These are phyloP conservation scores for Magnolia changhungtana DNA, from an alignment of 164 flowering plant genomes.

Conservation along the genomic window DNA sequence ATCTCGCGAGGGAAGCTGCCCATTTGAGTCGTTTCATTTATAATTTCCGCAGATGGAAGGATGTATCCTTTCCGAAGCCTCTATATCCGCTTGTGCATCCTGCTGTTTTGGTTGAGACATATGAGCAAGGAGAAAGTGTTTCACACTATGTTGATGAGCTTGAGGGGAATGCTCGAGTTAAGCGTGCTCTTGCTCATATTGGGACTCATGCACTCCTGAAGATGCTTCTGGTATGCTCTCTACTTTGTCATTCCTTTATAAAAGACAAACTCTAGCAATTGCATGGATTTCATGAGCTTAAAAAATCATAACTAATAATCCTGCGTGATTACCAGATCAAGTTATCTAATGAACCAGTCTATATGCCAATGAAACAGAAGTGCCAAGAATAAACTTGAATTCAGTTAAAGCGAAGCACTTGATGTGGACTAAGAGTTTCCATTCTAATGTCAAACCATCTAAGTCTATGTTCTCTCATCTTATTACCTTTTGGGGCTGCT, in stretches of 20 bases:
- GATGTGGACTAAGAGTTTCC: no score
- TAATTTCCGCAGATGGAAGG: constrained; percentile 77
- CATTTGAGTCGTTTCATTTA: constrained; percentile 82
- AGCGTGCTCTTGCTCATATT: constrained; percentile 73
- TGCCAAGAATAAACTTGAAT: no score
- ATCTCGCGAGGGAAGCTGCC: constrained; percentile 89
- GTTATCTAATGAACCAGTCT: background rate
- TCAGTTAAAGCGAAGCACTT: no score
- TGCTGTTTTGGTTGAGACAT: constrained; percentile 82
- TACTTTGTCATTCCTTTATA: background rate
- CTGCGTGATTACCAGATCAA: background rate
- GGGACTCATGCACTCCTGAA: constrained; percentile 90
- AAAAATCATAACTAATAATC: background rate
- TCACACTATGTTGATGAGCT: constrained; percentile 68
- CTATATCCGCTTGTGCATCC: constrained; percentile 88
- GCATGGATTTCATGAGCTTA: background rate
- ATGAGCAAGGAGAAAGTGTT: constrained; percentile 81
- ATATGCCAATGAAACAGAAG: no score
- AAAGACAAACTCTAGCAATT: background rate
- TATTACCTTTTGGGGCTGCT: no score
- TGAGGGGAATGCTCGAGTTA: constrained; percentile 55
- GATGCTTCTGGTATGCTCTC: constrained; percentile 72
- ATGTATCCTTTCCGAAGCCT: constrained; percentile 89
- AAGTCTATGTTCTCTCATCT: no score
- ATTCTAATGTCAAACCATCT: no score